Base-by-base conservation (phyloP, 257 asterid genomes). In the Datura wrightii region DNA sequence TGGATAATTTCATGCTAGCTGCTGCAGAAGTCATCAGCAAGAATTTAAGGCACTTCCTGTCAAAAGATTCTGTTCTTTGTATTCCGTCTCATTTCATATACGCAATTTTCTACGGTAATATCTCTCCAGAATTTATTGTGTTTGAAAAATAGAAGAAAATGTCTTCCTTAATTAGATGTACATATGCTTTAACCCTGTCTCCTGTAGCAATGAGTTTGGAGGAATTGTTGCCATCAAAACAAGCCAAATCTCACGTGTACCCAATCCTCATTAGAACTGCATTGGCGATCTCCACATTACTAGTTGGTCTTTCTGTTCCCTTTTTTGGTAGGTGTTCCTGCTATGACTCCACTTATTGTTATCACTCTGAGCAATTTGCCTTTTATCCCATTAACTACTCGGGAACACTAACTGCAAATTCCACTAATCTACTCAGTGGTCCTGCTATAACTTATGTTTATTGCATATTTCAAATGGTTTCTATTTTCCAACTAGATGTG, bases 141-240 rank as follows among this genome's bases (percentile, higher is more conserved):
- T 14, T 55, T 46, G 54, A 7, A 41, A 59, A 34, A 8, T n/a
- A 69, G 41, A 50, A 80, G 39, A 15, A 65, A 2, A 3, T 84
- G 42, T 60, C 15, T 82, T 87, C 93, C 94, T 91, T 91, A 88
- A 93, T 85, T 53, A 80, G 82, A 59, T 44, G 78, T 83, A 93
- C 94, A 52, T 94, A 89, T 92, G 97, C 97, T 65, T 87, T 94
- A 82, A 93, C 97, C 85, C 85, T 94, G 83, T 87, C 97, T 78
- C 98, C 94, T 0, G 97, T 94, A 91, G 98, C 95, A 15, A 83
- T 93, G 95, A 83, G 98, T 87, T 90, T 94, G 34, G 98, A 94
- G 87, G 97, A 94, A 84, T 53, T 94, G 89, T 90, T 93, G 83
- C 98, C 95, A n/a, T 79, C 93, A 8, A 85, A 88, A 79, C 88